Percentiles rank a stretch among this genome's conserved stretches.
These are phyloP conservation scores for Sporothrix globosa DNA, from an alignment of 2,329 filamentous ascomycete species.

Conservation along the genomic window DNA sequence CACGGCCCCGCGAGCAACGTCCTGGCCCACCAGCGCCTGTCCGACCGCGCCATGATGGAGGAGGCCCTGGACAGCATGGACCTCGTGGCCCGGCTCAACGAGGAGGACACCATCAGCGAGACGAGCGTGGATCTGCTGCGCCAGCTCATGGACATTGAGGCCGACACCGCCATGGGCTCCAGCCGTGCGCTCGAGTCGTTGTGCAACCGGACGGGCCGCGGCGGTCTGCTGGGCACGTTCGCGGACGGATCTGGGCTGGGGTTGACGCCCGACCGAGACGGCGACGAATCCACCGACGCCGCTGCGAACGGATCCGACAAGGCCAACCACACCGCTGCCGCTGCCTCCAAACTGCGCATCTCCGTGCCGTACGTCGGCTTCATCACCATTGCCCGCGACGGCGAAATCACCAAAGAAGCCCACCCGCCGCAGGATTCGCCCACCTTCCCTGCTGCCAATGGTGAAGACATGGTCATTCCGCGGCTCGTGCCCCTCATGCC, in stretches of 20 bases:
- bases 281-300: too few relatives aligned
- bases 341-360: constrained; percentile 40
- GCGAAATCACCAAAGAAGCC: constrained; percentile 32
- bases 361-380: constrained; percentile 50
- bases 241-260: too few relatives aligned
- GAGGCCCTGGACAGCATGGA: constrained; percentile 45
- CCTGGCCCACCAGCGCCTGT: constrained; percentile 46
- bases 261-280: not conserved
- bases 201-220: not conserved
- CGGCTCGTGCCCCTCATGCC: not conserved
- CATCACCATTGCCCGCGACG: constrained; percentile 43
- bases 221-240: not conserved
- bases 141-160: constrained; percentile 43
- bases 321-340: not conserved
- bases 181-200: constrained; percentile 14
- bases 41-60: constrained; percentile 49
- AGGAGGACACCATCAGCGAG: constrained; percentile 42
- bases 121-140: constrained; percentile 42
- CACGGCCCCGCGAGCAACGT: constrained; percentile 32
- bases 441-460: not conserved
- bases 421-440: constrained; percentile 8
- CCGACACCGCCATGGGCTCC: constrained; percentile 38
- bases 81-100: constrained; percentile 38
- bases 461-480: constrained; percentile 2
- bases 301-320: not conserved